Conservation (phyloP, 768 basidiomycete genomes). For the Rubroboletus satanas region DNA sequence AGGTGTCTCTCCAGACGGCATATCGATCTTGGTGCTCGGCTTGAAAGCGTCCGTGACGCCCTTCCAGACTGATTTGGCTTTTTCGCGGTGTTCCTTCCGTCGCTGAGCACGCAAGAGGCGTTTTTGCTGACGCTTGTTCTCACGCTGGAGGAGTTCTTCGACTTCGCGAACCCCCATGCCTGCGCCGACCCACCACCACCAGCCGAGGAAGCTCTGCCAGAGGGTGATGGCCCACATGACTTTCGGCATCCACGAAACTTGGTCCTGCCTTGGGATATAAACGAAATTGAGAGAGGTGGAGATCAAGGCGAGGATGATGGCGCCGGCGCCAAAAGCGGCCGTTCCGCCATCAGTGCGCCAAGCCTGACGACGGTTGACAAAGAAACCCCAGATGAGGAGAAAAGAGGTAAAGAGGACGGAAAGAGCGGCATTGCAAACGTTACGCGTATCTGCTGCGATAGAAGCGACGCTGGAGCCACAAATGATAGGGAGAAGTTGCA, state of each 20-base stretch:
- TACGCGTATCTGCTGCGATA: conserved; percentile 73
- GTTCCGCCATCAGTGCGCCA: conserved; percentile 98
- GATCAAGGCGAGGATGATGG: conserved; percentile 75
- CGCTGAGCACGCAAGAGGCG: conserved; percentile 45
- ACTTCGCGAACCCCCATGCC: conserved; percentile 76
- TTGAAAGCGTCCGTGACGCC: conserved; percentile 54
- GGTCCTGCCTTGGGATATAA: conserved; percentile 78
- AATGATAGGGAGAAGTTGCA: conserved; percentile 76
- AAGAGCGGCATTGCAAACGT: conserved; percentile 96
- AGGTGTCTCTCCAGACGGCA: neutral
- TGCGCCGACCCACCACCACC: conserved; percentile 99
- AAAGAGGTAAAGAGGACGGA: conserved; percentile 89
- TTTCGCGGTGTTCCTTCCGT: conserved; percentile 47
- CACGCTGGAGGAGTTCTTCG: conserved; percentile 53
- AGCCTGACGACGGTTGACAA: conserved; percentile 84
- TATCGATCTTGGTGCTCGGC: neutral
- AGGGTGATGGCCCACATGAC: conserved; percentile 89
- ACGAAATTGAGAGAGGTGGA: conserved; percentile 86
- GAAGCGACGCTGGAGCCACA: conserved; percentile 35
- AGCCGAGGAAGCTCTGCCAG: conserved; percentile 96
- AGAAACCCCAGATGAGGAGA: conserved; percentile 89
- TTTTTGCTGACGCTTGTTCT: conserved; percentile 53
- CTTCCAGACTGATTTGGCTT: conserved; percentile 53
- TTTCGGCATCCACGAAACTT: conserved; percentile 88
- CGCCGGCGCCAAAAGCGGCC: conserved; percentile 85